Evolutionary conservation across 2,329 filamentous ascomycete genomes (phyloP).

Genomic region (Biscogniauxia marginata): DNA sequence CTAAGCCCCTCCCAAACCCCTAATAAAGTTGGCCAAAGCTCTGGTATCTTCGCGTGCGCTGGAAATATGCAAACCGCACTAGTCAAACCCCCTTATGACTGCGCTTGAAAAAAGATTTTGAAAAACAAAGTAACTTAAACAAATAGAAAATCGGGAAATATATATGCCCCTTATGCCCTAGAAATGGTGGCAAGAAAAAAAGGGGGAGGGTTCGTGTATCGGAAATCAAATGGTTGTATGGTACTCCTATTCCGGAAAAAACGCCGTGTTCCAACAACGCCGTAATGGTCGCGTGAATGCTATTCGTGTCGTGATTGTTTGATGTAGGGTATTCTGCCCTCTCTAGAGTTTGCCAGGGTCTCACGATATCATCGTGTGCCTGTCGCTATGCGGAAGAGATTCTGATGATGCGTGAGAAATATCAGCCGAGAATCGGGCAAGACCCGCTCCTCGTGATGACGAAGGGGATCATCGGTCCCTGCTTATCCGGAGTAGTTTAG

Average conservation of each 20-base stretch:
- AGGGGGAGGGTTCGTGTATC: neutral
- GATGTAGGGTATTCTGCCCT: neutral
- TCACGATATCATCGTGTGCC: neutral
- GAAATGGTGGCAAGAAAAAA: no score
- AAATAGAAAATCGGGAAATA: neutral
- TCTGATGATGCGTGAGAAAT: neutral
- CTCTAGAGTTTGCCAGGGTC: neutral
- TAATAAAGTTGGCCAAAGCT: neutral
- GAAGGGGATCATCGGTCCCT: conserved; percentile 22
- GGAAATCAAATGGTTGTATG: neutral
- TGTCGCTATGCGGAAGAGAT: neutral
- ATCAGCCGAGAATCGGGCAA: neutral
- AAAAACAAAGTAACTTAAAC: no score
- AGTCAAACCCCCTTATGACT: neutral
- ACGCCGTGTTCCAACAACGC: neutral
- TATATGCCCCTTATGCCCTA: no score
- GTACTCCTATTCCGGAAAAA: neutral
- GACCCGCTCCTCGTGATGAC: no score
- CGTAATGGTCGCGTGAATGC: neutral
- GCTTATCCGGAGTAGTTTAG: conserved; percentile 48
- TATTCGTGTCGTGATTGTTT: neutral
- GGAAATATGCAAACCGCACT: neutral
- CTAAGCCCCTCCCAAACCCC: no score
- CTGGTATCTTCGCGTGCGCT: neutral
- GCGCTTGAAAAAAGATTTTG: no score